Conservation (phyloP, 768 basidiomycete genomes). For the Mycena haematopus region DNA sequence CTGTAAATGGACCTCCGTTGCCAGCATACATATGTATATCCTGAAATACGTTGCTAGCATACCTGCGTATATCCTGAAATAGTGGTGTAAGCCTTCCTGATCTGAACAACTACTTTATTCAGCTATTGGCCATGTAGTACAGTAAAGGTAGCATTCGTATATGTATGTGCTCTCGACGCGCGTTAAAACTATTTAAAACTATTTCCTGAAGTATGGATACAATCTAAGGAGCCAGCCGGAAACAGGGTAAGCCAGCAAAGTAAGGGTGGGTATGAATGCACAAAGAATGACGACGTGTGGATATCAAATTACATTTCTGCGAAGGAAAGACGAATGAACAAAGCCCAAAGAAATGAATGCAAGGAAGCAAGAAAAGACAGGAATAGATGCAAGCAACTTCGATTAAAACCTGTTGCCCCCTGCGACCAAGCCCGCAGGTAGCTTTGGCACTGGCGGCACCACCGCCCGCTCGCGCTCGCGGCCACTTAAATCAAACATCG, state of each 20-base stretch:
- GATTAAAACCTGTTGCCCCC: conserved; percentile 40
- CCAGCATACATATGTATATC: too few species aligned
- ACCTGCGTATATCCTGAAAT: too few species aligned
- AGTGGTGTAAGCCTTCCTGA: too few species aligned
- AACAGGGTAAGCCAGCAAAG: background rate
- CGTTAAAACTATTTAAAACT: background rate
- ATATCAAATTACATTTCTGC: conserved; percentile 2
- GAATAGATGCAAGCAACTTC: conserved; percentile 7
- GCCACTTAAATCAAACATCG: conserved; percentile 52
- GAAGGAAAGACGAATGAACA: background rate
- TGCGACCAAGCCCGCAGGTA: conserved; percentile 41
- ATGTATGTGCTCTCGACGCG: background rate
- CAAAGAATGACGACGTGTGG: conserved; percentile 2
- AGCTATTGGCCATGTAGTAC: too few species aligned
- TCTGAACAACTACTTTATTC: too few species aligned
- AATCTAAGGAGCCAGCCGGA: conserved; percentile 4
- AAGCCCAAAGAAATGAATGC: background rate
- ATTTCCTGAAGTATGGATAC: background rate
- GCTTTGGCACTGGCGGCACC: conserved; percentile 52
- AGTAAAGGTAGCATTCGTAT: too few species aligned
- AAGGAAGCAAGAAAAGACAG: background rate
- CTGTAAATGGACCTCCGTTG: too few species aligned
- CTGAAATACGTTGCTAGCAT: too few species aligned
- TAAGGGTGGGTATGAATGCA: conserved; percentile 10
- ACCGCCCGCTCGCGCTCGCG: conserved; percentile 41